Conservation (phyloP, 75 land plant species). For the Pseudotsuga menziesii region DNA sequence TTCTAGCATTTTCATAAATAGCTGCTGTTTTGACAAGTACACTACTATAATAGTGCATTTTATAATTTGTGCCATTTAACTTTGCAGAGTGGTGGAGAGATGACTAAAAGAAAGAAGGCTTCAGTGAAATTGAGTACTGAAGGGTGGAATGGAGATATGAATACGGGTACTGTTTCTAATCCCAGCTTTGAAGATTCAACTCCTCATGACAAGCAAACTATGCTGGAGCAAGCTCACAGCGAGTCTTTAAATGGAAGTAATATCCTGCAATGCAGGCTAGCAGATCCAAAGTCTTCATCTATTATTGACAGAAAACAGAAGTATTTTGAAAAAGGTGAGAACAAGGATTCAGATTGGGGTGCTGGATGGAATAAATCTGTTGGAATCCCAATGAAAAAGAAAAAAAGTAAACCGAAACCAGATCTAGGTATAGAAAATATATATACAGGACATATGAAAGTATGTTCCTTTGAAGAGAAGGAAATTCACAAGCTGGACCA, state of each 20-base stretch:
- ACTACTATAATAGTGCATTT: not conserved
- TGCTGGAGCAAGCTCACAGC: not conserved
- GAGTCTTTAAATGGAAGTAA: not conserved
- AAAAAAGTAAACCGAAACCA: slow-evolving; percentile 3
- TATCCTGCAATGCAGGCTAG: not conserved
- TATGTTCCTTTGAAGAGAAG: not conserved
- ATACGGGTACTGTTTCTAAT: slow-evolving; percentile 2
- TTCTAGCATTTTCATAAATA: too few relatives aligned
- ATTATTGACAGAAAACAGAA: slow-evolving; percentile 3
- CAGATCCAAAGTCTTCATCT: slow-evolving; percentile 5
- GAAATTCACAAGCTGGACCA: not conserved
- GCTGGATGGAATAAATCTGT: slow-evolving; percentile 1
- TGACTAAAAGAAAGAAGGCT: slow-evolving; percentile 1
- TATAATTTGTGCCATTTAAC: not conserved
- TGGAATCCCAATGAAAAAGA: not conserved
- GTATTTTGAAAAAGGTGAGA: slow-evolving; percentile 11
- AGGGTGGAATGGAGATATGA: slow-evolving; percentile 2
- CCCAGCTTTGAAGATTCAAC: slow-evolving; percentile 10
- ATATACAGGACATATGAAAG: not conserved
- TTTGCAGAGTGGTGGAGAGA: slow-evolving; percentile 4
- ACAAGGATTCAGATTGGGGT: not conserved
- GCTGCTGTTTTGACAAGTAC: not conserved
- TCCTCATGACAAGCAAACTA: not conserved
- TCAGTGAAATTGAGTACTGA: not conserved
- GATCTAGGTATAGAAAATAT: slow-evolving; percentile 1